These are phyloP conservation scores for Fraxinus ornus DNA, from an alignment of 305 asterid species.

Conservation along the genomic window DNA sequence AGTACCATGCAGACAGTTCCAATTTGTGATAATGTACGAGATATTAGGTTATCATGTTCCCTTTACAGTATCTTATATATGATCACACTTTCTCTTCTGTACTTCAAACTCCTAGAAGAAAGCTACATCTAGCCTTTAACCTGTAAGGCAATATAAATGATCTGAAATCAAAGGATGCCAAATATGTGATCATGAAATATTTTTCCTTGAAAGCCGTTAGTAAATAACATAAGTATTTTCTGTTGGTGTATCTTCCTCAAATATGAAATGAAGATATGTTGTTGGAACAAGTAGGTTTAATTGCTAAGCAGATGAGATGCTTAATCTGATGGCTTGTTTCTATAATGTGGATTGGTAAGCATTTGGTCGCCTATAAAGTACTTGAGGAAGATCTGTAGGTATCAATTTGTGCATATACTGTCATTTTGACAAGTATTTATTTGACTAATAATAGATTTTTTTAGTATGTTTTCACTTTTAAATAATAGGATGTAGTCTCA, in stretches of 20 bases:
- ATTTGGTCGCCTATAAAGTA: not conserved
- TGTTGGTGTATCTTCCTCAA: not conserved
- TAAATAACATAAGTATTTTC: not conserved
- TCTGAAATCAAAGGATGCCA: not conserved
- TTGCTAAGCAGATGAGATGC: not conserved
- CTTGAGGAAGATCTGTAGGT: not conserved
- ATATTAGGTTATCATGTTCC: slow-evolving; percentile 17
- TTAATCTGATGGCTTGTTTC: not conserved
- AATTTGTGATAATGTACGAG: slow-evolving; percentile 35
- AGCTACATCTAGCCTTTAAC: not conserved
- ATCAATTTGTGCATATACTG: not conserved
- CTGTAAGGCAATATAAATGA: not conserved
- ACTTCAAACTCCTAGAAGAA: not conserved
- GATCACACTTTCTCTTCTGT: not conserved
- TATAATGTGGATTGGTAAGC: not conserved
- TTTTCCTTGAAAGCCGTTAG: not conserved
- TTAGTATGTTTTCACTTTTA: not conserved
- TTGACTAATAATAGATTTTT: not conserved
- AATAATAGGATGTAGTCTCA: not conserved
- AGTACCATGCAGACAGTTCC: slow-evolving; percentile 28
- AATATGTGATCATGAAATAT: not conserved
- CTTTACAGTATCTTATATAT: not conserved
- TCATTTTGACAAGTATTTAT: not conserved
- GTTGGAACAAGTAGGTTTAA: not conserved
- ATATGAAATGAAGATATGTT: not conserved